These are phyloP conservation scores for Phyllosticta paracitricarpa DNA, from an alignment of 2,329 filamentous ascomycete genomes.

Conservation along the genomic window DNA sequence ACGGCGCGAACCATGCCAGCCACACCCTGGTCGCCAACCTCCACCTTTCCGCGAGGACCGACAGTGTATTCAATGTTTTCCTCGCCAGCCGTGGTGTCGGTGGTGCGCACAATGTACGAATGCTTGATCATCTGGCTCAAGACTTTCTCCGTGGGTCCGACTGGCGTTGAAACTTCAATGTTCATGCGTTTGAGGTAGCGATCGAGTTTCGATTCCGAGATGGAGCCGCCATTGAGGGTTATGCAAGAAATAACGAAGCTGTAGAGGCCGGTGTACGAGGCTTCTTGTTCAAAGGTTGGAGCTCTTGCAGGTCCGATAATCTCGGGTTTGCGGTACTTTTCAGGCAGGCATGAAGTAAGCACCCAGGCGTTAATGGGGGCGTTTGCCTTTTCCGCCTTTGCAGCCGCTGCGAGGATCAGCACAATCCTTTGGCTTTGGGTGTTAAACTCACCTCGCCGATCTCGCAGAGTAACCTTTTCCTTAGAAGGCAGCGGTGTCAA, in stretches of 20 bases:
- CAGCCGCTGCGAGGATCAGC: conserved; percentile 29
- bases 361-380: conserved; percentile 58
- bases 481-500: conserved; percentile 70
- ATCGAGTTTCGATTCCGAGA: conserved; percentile 70
- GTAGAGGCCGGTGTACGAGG: conserved; percentile 73
- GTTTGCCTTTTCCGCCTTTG: conserved; percentile 40
- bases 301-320: conserved; percentile 61
- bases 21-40: conserved; percentile 70
- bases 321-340: conserved; percentile 50
- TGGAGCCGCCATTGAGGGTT: conserved; percentile 55
- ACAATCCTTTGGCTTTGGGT: neutral
- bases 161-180: conserved; percentile 61
- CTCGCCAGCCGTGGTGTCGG: conserved; percentile 61
- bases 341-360: conserved; percentile 62
- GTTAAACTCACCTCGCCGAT: conserved; percentile 56
- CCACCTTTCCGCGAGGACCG: conserved; percentile 74
- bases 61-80: conserved; percentile 72
- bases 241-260: conserved; percentile 72
- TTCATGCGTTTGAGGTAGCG: conserved; percentile 67
- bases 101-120: conserved; percentile 67
- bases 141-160: conserved; percentile 63
- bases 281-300: conserved; percentile 57
- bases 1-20: conserved; percentile 55
- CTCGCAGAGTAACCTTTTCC: conserved; percentile 72
- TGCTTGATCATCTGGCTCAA: conserved; percentile 69